Conservation (phyloP, 2,329 filamentous ascomycete genomes). For the Didymella pinodella region DNA sequence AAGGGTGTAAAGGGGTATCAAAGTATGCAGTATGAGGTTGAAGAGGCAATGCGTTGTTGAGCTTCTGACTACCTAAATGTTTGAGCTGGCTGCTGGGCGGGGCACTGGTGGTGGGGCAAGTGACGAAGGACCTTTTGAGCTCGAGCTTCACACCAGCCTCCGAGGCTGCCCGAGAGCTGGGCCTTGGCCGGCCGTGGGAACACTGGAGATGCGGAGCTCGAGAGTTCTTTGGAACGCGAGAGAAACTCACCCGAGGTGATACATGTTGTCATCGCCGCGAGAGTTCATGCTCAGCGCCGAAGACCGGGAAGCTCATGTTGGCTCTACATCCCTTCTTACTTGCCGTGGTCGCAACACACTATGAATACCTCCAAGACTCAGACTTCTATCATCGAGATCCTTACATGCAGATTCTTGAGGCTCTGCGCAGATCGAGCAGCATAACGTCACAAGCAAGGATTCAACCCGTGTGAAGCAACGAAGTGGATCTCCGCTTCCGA, state of each 20-base stretch:
- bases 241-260: conserved; percentile 21
- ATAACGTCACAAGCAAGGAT: conserved; percentile 23
- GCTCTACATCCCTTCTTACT: not conserved
- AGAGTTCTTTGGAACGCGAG: conserved; percentile 12
- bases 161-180: conserved; percentile 19
- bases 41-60: conserved; percentile 42
- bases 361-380: not conserved
- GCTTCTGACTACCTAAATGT: conserved; percentile 31
- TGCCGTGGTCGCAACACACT: not conserved
- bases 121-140: conserved; percentile 27
- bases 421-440: conserved; percentile 13
- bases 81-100: conserved; percentile 40
- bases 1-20: conserved; percentile 17
- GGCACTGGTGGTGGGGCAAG: conserved; percentile 30
- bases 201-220: conserved; percentile 35
- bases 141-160: conserved; percentile 26
- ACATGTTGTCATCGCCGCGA: not conserved
- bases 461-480: conserved; percentile 6
- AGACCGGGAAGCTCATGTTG: not conserved
- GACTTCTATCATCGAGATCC: not conserved
- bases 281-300: not conserved
- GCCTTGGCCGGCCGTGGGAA: conserved; percentile 40
- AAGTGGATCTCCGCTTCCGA: conserved; percentile 22
- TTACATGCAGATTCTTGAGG: conserved; percentile 5
- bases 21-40: conserved; percentile 13